Base-by-base conservation (phyloP, 306 rosid genomes). In the Ceratonia siliqua region DNA sequence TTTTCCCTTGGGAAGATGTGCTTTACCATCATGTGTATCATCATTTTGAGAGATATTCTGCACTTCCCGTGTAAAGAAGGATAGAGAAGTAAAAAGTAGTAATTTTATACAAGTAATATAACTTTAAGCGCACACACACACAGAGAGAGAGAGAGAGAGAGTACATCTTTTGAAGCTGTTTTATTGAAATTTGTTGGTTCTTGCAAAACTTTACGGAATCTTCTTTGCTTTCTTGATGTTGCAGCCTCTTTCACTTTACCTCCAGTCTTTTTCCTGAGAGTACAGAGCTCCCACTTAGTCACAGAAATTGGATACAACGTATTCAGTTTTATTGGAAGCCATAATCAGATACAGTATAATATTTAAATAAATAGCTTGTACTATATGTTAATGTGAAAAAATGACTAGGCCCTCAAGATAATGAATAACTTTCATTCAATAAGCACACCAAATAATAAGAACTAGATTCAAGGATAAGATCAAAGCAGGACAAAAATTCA, bases 131-230 rank as follows among this genome's bases (percentile, higher is more conserved):
- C 22, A 27, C 12, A n/a, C 30, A 63, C n/a, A n/a, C n/a, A n/a
- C n/a, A n/a, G n/a, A n/a, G n/a, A n/a, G n/a, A n/a, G n/a, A n/a
- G n/a, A n/a, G 38, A 64, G 68, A 71, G 54, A 71, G 24, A 36
- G 69, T 59, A 91, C 99, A 97, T 90, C 96, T 83, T 82, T 89
- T 56, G 45, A 22, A 79, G 81, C 81, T 65, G 84, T 54, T 75
- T 81, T 86, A 38, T 6, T 62, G 43, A 61, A 21, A 65, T 18
- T 53, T 32, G 78, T 81, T 21, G 84, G 68, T 52, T 87, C 96
- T 49, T 83, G 92, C 36, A 67, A 73, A 78, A 75, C 70, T 82
- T 87, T 90, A 20, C 84, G 88, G 8, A 15, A 80, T 73, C 87
- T 77, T 67, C 87, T 85, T 54, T 83, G 91, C 83, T 89, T 89